Base-by-base conservation (phyloP, 805 yeast species). In the Maudiozyma serrabonitensis region DNA sequence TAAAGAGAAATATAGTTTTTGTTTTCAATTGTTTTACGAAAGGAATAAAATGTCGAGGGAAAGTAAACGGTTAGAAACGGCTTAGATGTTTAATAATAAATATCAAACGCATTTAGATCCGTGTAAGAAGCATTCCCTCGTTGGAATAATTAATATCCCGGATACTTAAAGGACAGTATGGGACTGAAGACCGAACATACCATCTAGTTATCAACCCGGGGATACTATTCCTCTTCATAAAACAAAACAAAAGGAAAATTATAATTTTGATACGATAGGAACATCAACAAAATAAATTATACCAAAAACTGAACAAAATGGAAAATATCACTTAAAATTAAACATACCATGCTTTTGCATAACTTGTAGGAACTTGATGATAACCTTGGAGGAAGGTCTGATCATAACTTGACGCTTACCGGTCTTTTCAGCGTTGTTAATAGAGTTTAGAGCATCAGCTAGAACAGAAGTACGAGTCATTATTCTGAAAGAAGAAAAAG, bases 151-250 rank as follows among this genome's bases (percentile, higher is more conserved):
- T 73, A 66, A 67, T 90, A 79, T 90, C 72, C 96, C 96, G 95
- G 85, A 83, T 82, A 84, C 79, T 88, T 89, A 89, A 88, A 90
- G 82, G 95, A 88, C 96, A 84, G 89, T 82, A 76, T 78, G 95
- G 83, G 91, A 89, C 84, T 72, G 82, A 74, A 46, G 21, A 51
- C 86, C 84, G 86, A 79, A 25, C 96, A 80, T 71, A 74, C 90
- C 95, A 87, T 87, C 96, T 89, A 90, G 96, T 90, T 89, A 90
- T 89, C 95, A 87, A 82, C 81, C 84, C 95, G 96, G 93, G 62
- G 32, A 23, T 21, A 39, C 21, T 32, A 9, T 21, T 16, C 38
- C 4, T 32, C n/a, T 9, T 43, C 18, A 23, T 23, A 18, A 13
- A 39, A 41, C 31, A 41, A 39, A 18, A n/a, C 8, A 28, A 26